phyloP scores from a whole-genome alignment of 2,329 filamentous ascomycete species.

The Talaromyces verruculosus region DNA sequence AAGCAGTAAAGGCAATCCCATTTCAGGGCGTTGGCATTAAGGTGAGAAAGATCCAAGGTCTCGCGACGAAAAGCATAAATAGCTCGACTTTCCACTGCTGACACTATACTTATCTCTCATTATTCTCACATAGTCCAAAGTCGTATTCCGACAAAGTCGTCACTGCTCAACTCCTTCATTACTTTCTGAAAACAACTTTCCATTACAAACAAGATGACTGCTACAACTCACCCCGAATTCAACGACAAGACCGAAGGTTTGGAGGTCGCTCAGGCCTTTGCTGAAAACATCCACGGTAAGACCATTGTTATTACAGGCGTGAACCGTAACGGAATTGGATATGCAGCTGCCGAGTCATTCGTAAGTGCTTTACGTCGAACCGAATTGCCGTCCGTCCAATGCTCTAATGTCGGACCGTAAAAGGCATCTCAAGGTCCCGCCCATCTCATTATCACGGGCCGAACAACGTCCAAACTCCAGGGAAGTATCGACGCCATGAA shows the following conservation, averaged over 20 bases:
- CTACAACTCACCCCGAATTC: slow-evolving; percentile 37
- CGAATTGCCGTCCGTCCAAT: neutral
- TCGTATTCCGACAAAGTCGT: neutral
- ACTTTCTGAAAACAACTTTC: neutral
- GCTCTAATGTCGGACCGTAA: neutral
- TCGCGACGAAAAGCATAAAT: slow-evolving; percentile 7
- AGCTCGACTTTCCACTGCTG: neutral
- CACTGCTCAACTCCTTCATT: neutral
- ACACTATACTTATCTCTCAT: neutral
- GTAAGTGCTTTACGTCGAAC: slow-evolving; percentile 7
- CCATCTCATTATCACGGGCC: slow-evolving; percentile 22
- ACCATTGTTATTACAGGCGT: slow-evolving; percentile 13
- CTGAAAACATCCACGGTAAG: slow-evolving; percentile 37
- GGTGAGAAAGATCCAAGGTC: neutral
- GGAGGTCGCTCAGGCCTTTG: slow-evolving; percentile 43
- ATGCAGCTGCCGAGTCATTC: slow-evolving; percentile 16
- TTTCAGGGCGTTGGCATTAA: neutral
- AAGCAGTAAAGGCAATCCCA: neutral
- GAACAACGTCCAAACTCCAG: slow-evolving; percentile 19
- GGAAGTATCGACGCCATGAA: slow-evolving; percentile 21
- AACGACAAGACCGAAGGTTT: slow-evolving; percentile 38
- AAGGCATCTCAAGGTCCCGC: slow-evolving; percentile 26
- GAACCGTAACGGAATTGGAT: slow-evolving; percentile 16
- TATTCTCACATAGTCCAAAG: neutral
- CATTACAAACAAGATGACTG: slow-evolving; percentile 24